These are phyloP conservation scores for Scleromitrula shiraiana DNA, from an alignment of 2,329 filamentous ascomycete genomes.

Conservation along the genomic window DNA sequence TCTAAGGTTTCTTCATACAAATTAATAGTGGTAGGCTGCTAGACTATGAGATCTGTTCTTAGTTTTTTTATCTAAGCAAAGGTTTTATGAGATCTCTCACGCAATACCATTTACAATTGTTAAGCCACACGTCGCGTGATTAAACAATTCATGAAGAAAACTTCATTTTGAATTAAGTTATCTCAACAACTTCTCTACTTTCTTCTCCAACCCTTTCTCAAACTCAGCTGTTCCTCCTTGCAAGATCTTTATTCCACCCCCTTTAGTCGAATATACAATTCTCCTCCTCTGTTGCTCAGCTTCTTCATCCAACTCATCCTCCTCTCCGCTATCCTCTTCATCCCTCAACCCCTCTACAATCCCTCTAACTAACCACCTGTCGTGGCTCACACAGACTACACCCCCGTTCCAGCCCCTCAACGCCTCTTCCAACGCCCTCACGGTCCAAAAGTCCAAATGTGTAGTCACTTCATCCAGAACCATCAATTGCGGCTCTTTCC, in stretches of 20 bases:
- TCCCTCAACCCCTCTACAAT: conserved; percentile 57
- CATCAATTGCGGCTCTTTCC: conserved; percentile 95
- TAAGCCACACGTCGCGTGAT: too few relatives aligned
- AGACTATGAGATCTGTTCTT: too few relatives aligned
- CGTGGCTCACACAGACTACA: conserved; percentile 70
- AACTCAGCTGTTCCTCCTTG: conserved; percentile 57
- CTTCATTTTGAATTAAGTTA: neutral
- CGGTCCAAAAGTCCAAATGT: conserved; percentile 77
- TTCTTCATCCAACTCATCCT: conserved; percentile 39
- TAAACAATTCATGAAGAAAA: too few relatives aligned
- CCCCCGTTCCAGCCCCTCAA: conserved; percentile 64
- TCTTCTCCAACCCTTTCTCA: conserved; percentile 53
- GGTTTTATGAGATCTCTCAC: too few relatives aligned
- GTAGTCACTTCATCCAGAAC: conserved; percentile 97
- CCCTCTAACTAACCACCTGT: conserved; percentile 70
- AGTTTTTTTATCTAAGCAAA: too few relatives aligned
- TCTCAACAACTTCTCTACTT: conserved; percentile 40
- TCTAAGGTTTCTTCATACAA: too few relatives aligned
- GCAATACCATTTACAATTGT: too few relatives aligned
- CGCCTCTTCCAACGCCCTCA: conserved; percentile 60
- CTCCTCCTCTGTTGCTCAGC: conserved; percentile 42
- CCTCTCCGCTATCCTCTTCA: conserved; percentile 38
- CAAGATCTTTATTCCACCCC: conserved; percentile 47
- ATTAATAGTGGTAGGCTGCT: too few relatives aligned
- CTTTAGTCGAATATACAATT: conserved; percentile 52